These are phyloP conservation scores for Phanerochaete sordida DNA, from an alignment of 768 basidiomycete species.

Conservation along the genomic window DNA sequence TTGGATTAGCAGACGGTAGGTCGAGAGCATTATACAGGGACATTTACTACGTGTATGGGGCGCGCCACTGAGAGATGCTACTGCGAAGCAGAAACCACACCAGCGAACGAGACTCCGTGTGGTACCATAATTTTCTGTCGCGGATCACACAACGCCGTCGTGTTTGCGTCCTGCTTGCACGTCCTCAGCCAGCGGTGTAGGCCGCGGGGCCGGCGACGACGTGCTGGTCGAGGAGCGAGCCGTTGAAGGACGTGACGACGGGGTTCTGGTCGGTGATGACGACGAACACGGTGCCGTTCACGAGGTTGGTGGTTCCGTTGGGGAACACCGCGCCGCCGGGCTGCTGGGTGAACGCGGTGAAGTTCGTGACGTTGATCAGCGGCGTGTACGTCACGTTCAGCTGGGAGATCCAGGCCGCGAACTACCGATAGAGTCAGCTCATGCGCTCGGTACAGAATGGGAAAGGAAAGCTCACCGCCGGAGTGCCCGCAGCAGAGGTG, in stretches of 20 bases:
- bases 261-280: conserved; percentile 44
- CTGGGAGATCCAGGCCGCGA: conserved; percentile 56
- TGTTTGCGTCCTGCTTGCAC: too few relatives aligned
- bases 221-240: conserved; percentile 46
- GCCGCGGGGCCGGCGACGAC: conserved; percentile 55
- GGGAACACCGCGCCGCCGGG: conserved; percentile 45
- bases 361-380: conserved; percentile 38
- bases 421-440: conserved; percentile 25
- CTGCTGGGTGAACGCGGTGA: conserved; percentile 43
- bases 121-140: too few relatives aligned
- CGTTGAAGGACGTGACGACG: conserved; percentile 58
- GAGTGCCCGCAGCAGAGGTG: conserved; percentile 37
- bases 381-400: conserved; percentile 58
- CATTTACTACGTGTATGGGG: too few relatives aligned
- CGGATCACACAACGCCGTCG: too few relatives aligned
- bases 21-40: too few relatives aligned
- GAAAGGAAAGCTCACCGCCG: conserved; percentile 29
- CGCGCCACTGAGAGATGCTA: too few relatives aligned
- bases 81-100: too few relatives aligned
- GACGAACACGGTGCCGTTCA: conserved; percentile 58
- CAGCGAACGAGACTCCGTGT: too few relatives aligned
- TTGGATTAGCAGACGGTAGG: too few relatives aligned
- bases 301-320: conserved; percentile 32
- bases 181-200: conserved; percentile 39
- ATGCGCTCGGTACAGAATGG: background rate